Base-by-base conservation (phyloP, 73 alveolate species). In the Paramecium caudatum region DNA sequence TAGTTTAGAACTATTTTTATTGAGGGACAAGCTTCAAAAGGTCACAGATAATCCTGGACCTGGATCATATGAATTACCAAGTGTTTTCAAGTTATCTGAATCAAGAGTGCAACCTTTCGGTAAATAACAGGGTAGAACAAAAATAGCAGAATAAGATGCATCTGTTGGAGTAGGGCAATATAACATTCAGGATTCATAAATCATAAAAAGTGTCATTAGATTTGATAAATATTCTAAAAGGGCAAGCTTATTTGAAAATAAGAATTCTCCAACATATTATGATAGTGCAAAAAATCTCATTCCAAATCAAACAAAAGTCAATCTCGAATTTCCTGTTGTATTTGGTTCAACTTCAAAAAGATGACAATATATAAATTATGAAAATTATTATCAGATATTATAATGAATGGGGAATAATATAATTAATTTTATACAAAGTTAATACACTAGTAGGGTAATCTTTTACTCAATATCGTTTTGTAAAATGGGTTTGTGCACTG, bases 351-450 rank as follows among this genome's bases (percentile, higher is more conserved):
- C 50, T 8, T 65, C 83, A 10, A 65, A 65, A 36, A 65, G 83
- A 65, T 65, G 83, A 65, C n/a, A n/a, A n/a, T n/a, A n/a, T n/a
- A n/a, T 74, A 19, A 34, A 10, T 74, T 19, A 74, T 74, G 88
- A 74, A 45, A 74, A 74, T 74, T 13, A 15, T 74, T 12, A 19
- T 74, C 15, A n/a, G 88, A 74, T 74, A 4, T 61, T 61, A 25
- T 61, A 19, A 16, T 61, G 46, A 61, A 10, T 61, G 82, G 82
- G 82, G 82, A 61, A 61, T 8, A 9, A 48, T 48, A 30, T 48
- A 16, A 12, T n/a, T n/a, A n/a, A n/a, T n/a, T n/a, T n/a, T n/a
- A n/a, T n/a, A 48, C 70, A 12, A 48, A 48, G 15, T 7, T 16
- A 48, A 48, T 48, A 48, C 19, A 12, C 7, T 5, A 9, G 15